phyloP scores from a whole-genome alignment of 78 protist genomes.

The Polysphondylium violaceum region DNA sequence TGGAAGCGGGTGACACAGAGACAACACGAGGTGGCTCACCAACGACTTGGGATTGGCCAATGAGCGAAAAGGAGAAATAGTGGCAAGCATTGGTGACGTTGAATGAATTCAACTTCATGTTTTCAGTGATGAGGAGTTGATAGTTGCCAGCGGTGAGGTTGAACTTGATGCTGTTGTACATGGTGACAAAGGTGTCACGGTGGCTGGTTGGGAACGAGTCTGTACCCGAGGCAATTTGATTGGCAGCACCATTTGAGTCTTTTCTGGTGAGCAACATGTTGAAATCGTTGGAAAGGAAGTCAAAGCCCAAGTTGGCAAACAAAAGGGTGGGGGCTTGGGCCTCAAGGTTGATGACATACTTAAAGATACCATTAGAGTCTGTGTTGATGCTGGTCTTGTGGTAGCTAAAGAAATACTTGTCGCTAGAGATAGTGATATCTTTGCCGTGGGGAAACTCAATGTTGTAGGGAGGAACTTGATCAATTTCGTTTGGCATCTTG shows the following conservation, averaged over 20 bases:
- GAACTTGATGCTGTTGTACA: conserved; percentile 7
- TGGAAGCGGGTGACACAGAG: conserved; percentile 1
- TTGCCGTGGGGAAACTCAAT: conserved; percentile 11
- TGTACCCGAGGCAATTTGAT: conserved; percentile 9
- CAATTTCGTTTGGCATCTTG: conserved; percentile 22
- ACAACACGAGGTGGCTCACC: conserved; percentile 18
- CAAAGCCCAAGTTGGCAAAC: conserved; percentile 25
- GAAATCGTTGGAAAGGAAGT: conserved; percentile 57
- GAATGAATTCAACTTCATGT: conserved; percentile 2
- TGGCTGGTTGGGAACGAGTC: conserved; percentile 5
- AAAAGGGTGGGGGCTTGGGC: not conserved
- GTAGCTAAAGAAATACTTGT: conserved; percentile 3
- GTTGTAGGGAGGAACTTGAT: conserved; percentile 51
- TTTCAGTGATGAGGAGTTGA: conserved; percentile 36
- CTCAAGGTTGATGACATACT: conserved; percentile 28
- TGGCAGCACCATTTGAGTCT: not conserved
- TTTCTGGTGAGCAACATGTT: not conserved
- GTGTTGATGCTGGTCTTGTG: not conserved
- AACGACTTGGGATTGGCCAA: not conserved
- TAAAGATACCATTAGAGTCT: not conserved
- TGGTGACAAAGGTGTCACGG: conserved; percentile 7
- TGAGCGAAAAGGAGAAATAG: conserved; percentile 16
- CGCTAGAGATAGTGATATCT: conserved; percentile 1
- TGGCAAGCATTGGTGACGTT: conserved; percentile 22
- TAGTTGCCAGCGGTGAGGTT: conserved; percentile 27